Evolutionary conservation across 768 basidiomycete genomes (phyloP), one percentile per base, ranked within the genome.

Genomic region (Chlorophyllum brunneum): DNA sequence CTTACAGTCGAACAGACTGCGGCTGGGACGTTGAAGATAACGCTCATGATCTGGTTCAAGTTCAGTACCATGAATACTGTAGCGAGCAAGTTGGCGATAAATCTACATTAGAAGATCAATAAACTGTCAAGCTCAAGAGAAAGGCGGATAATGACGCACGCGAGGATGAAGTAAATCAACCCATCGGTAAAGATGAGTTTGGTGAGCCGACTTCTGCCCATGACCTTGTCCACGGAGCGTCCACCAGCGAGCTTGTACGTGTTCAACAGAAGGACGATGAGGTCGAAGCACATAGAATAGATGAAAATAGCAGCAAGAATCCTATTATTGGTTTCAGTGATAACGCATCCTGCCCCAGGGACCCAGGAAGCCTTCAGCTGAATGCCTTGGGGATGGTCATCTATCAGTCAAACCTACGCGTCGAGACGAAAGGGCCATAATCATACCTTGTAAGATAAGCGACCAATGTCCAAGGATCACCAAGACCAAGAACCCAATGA

Each of bases 281-380:
- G 67, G 62, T 88, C 87, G 61, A 88, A 86, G 60, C 73, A 71
- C 87, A 88, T 89, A 26, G 85, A 81, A 58, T 88, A 88, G 27
- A 87, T 83, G 65, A 87, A 88, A 3, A 83, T 83, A 2, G 82
- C 81, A 4, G 83, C 82, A 27, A 88, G 75, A 46, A 86, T 66
- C 7, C 64, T 80, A 63, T 80, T 88, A 61, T 83, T 78, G 5
- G 85, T 84, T 26, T 76, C 60, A 1, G 73, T 70, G 51, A 88
- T 85, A 1, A 70, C 68, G 61, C 86, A 88, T 0, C 72, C 69
- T 9, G 61, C 47, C 2, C 64, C 70, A 7, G 74, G 69, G 4
- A 70, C 60, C 84, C 83, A 88, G 2, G 51, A 46, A 0, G 81
- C 83, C 40, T 73, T 80, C 13, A 88, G 64, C n/a, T 81, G 72